These are phyloP conservation scores for Maudiozyma serrabonitensis DNA, from an alignment of 805 yeast genomes.

Conservation along the genomic window DNA sequence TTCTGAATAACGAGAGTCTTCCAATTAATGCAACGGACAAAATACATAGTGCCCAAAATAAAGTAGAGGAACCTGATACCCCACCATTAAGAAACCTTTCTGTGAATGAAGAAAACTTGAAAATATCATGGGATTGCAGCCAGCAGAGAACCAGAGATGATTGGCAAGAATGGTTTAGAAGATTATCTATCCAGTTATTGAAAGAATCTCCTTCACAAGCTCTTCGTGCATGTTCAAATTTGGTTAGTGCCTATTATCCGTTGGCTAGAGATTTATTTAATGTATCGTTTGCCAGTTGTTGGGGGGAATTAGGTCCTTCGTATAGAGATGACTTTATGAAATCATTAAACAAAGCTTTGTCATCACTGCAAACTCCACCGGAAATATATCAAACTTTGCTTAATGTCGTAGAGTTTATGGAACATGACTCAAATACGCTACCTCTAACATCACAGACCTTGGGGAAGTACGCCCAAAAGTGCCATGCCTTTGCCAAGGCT, in stretches of 20 bases:
- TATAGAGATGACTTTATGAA: conserved; percentile 85
- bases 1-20: conserved; percentile 75
- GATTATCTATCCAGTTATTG: conserved; percentile 73
- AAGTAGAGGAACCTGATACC: conserved; percentile 43
- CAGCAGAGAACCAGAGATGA: conserved; percentile 87
- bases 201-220: conserved; percentile 94
- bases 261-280: conserved; percentile 86
- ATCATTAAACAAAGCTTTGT: conserved; percentile 75
- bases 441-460: conserved; percentile 85
- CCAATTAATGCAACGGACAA: conserved; percentile 69
- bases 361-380: conserved; percentile 88
- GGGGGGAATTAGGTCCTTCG: conserved; percentile 84
- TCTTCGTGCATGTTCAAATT: conserved; percentile 79
- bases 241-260: conserved; percentile 82
- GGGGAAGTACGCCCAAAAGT: conserved; percentile 86
- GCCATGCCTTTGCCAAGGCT: conserved; percentile 97
- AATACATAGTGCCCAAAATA: conserved; percentile 30
- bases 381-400: conserved; percentile 86
- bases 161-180: conserved; percentile 96
- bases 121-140: conserved; percentile 85
- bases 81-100: conserved; percentile 68
- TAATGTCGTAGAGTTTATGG: conserved; percentile 92
- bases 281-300: conserved; percentile 89
- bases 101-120: conserved; percentile 50
- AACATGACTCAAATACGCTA: conserved; percentile 89